Percentiles rank a stretch among this genome's conserved stretches.
Conservation (phyloP, 371 early-diverging fungal species). For the Dichotomocladium elegans region DNA sequence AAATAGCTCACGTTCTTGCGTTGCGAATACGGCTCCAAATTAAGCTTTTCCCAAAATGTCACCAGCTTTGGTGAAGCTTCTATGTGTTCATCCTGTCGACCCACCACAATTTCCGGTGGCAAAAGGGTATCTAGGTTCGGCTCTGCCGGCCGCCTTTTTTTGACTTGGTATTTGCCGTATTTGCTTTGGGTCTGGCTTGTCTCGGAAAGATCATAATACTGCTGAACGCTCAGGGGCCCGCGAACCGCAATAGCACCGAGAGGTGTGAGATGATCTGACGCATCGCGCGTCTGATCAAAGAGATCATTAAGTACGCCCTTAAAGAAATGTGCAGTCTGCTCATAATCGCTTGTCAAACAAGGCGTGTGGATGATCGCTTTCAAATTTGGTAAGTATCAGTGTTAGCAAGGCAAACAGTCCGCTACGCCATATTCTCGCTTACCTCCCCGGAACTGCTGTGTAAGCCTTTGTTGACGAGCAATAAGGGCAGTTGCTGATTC, state of each 20-base stretch:
- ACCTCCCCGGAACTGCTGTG: slow-evolving; percentile 44
- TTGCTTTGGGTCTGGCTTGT: slow-evolving; percentile 55
- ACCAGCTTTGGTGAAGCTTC: slow-evolving; percentile 54
- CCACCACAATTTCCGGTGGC: slow-evolving; percentile 54
- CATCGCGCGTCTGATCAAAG: slow-evolving; percentile 26
- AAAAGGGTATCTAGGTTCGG: slow-evolving; percentile 46
- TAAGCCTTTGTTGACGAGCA: slow-evolving; percentile 39
- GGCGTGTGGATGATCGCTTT: slow-evolving; percentile 8
- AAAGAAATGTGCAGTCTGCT: slow-evolving; percentile 33
- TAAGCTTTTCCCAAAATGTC: slow-evolving; percentile 60
- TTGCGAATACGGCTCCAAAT: slow-evolving; percentile 54
- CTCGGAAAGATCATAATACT: slow-evolving; percentile 50
- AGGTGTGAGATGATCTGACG: neutral
- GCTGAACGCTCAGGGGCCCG: slow-evolving; percentile 46
- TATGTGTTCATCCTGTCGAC: slow-evolving; percentile 49
- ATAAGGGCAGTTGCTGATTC: slow-evolving; percentile 45
- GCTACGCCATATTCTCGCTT: slow-evolving; percentile 5
- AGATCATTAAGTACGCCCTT: slow-evolving; percentile 37
- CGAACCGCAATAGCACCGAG: slow-evolving; percentile 37
- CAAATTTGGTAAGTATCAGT: no score
- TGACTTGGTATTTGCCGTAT: slow-evolving; percentile 63
- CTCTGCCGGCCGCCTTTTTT: slow-evolving; percentile 55
- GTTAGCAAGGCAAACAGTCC: no score
- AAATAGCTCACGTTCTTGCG: slow-evolving; percentile 56
- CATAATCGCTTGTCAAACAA: slow-evolving; percentile 10